These are phyloP conservation scores for Pleurotus cornucopiae DNA, from an alignment of 768 basidiomycete species.

Conservation along the genomic window DNA sequence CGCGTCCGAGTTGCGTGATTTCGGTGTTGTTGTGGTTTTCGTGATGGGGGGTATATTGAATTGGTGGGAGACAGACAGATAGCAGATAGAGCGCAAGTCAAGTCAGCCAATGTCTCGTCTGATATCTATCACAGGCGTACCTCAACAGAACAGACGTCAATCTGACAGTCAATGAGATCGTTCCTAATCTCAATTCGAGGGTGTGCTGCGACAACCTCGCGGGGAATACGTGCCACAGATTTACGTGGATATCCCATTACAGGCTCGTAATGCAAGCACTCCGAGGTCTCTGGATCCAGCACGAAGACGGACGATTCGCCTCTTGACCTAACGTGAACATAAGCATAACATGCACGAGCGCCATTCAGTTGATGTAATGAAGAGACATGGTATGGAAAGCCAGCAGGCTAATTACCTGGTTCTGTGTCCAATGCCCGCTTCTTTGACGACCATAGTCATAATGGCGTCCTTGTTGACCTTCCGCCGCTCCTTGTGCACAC, in stretches of 20 bases:
- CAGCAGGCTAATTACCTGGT: constrained; percentile 51
- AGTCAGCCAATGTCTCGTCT: not conserved
- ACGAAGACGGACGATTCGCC: constrained; percentile 79
- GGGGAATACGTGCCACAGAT: constrained; percentile 61
- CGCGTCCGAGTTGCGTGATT: no score
- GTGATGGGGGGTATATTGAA: no score
- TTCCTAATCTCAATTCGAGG: constrained; percentile 83
- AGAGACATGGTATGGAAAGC: constrained; percentile 7
- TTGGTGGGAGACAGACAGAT: no score
- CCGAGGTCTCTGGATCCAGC: constrained; percentile 67
- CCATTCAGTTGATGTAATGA: constrained; percentile 1
- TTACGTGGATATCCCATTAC: constrained; percentile 67
- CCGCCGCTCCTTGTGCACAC: constrained; percentile 82
- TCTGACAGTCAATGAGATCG: constrained; percentile 84
- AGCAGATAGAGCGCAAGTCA: not conserved
- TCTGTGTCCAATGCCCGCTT: constrained; percentile 65
- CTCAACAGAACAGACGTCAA: constrained; percentile 93
- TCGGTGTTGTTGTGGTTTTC: no score
- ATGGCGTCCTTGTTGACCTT: constrained; percentile 88
- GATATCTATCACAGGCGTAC: constrained; percentile 32
- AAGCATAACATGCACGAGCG: no score
- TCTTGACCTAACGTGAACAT: constrained; percentile 41
- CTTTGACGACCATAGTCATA: constrained; percentile 94
- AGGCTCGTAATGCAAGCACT: constrained; percentile 84
- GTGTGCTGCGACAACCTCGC: constrained; percentile 67